Evolutionary conservation across 2,329 filamentous ascomycete species (phyloP).

Genomic region (Pestalotiopsis sp.): DNA sequence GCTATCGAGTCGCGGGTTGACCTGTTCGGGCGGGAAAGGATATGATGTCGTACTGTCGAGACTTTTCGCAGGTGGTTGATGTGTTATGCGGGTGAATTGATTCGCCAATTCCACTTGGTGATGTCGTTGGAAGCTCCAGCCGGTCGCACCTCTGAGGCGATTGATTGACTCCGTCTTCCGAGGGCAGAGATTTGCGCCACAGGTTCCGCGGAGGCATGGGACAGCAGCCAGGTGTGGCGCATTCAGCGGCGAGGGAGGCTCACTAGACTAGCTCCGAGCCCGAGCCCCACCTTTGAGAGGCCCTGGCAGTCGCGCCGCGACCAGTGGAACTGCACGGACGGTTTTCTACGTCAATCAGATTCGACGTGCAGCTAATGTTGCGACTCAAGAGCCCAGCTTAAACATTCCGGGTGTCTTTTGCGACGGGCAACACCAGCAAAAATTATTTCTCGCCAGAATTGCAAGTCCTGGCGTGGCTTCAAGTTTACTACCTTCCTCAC

Average conservation of each 20-base stretch:
- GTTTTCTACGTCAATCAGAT: neutral
- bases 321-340: neutral
- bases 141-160: neutral
- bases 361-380: neutral
- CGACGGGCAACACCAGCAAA: neutral
- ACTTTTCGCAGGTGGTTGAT: conserved; percentile 6
- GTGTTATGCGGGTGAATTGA: conserved; percentile 4
- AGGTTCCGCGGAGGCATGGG: neutral
- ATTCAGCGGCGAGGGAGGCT: too few species aligned
- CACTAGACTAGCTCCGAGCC: too few species aligned
- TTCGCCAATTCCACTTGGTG: conserved; percentile 2
- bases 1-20: neutral
- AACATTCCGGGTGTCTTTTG: neutral
- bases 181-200: neutral
- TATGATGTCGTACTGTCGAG: neutral
- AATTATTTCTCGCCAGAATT: neutral
- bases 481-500: neutral
- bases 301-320: neutral
- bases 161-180: neutral
- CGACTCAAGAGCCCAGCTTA: neutral
- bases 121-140: neutral
- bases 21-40: neutral
- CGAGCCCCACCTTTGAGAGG: too few species aligned
- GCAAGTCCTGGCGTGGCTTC: neutral
- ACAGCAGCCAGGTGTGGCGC: neutral